These are phyloP conservation scores for Brassica cretica DNA, from an alignment of 345 rosid genomes.

Conservation along the genomic window DNA sequence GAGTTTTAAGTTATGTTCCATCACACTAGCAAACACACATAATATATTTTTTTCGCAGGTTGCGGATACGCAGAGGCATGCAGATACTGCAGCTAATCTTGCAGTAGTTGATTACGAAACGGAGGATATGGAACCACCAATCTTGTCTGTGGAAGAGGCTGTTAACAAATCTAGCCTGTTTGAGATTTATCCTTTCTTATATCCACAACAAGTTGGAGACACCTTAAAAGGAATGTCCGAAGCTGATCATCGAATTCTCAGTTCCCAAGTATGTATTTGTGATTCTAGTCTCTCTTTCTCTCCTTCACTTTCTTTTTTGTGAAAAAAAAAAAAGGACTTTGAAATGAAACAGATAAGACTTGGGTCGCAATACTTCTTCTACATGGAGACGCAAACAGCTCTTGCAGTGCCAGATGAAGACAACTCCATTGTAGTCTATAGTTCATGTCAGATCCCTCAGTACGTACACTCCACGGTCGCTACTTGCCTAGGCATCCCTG, in stretches of 20 bases:
- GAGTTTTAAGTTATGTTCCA: slow-evolving; percentile 9
- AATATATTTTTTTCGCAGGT: slow-evolving; percentile 46
- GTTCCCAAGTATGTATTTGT: slow-evolving; percentile 54
- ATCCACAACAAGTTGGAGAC: slow-evolving; percentile 70
- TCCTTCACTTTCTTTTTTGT: not conserved
- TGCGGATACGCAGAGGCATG: slow-evolving; percentile 79
- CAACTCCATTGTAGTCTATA: slow-evolving; percentile 71
- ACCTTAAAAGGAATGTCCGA: slow-evolving; percentile 79
- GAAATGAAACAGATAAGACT: slow-evolving; percentile 53
- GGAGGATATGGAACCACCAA: slow-evolving; percentile 61
- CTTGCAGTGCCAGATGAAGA: slow-evolving; percentile 95
- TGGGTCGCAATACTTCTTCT: slow-evolving; percentile 87
- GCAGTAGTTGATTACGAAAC: slow-evolving; percentile 63
- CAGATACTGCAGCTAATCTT: slow-evolving; percentile 68
- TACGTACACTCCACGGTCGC: slow-evolving; percentile 54
- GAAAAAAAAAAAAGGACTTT: not conserved
- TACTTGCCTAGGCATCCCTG: slow-evolving; percentile 75
- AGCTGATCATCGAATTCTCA: slow-evolving; percentile 71
- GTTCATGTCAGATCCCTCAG: slow-evolving; percentile 72
- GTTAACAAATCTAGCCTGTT: slow-evolving; percentile 62
- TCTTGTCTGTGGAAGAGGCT: slow-evolving; percentile 77
- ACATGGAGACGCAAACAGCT: slow-evolving; percentile 83
- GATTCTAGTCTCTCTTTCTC: not conserved
- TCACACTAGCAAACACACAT: not conserved
- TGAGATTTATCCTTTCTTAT: slow-evolving; percentile 51